These are phyloP conservation scores for Lactuca sativa DNA, from an alignment of 129 eudicot genomes.

Conservation along the genomic window DNA sequence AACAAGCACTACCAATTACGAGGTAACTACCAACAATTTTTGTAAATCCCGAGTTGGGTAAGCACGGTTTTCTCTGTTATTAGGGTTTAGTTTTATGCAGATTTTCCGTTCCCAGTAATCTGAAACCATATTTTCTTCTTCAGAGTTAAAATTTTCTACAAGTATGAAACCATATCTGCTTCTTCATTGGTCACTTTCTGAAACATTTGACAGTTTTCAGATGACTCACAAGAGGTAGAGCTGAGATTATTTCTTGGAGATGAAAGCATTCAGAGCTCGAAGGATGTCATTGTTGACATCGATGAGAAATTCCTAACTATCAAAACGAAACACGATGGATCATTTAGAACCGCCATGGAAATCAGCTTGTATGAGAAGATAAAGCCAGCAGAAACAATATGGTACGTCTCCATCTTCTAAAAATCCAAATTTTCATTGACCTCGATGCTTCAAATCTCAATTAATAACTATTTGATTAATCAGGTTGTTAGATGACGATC, in stretches of 20 bases:
- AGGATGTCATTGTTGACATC: constrained; percentile 67
- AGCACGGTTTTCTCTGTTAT: neutral
- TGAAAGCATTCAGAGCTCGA: constrained; percentile 49
- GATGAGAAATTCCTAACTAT: constrained; percentile 61
- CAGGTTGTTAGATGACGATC: constrained; percentile 90
- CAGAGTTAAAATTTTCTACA: neutral
- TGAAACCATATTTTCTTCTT: neutral
- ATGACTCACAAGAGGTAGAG: constrained; percentile 83
- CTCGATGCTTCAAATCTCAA: neutral
- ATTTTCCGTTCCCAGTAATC: neutral
- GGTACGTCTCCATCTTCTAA: constrained; percentile 38
- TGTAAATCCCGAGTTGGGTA: neutral
- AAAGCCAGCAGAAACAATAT: constrained; percentile 94
- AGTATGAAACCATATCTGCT: neutral
- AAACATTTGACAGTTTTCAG: constrained; percentile 71
- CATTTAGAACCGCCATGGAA: constrained; percentile 65
- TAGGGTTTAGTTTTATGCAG: constrained; percentile 1
- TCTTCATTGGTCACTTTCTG: constrained; percentile 6
- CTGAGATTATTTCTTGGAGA: constrained; percentile 67
- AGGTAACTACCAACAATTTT: constrained; percentile 40
- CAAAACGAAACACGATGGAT: constrained; percentile 51
- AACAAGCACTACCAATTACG: constrained; percentile 60
- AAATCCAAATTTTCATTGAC: neutral
- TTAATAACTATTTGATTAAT: constrained; percentile 2
- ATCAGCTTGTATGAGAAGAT: constrained; percentile 73